Evolutionary conservation across 352 stramenopile species (phyloP).

Genomic region (Halophytophthora batemanensis): DNA sequence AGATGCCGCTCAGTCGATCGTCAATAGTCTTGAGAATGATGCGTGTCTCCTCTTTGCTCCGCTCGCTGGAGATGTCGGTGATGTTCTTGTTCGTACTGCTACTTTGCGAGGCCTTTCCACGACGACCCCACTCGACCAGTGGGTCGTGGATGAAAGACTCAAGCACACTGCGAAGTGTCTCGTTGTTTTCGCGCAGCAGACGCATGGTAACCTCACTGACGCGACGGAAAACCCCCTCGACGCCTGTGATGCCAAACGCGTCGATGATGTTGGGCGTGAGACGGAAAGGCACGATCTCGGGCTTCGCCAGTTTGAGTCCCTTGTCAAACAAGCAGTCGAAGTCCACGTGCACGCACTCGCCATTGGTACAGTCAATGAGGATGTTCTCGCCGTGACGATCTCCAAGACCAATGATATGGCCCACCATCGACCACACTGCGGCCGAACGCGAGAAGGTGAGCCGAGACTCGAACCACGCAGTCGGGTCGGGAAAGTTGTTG

Average conservation of each 20-base stretch:
- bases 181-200: constrained; percentile 94
- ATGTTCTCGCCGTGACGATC: constrained; percentile 99
- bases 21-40: constrained; percentile 90
- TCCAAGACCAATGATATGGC: constrained; percentile 92
- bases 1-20: constrained; percentile 89
- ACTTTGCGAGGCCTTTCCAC: constrained; percentile 64
- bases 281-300: constrained; percentile 99
- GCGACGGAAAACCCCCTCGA: constrained; percentile 93
- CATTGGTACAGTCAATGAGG: constrained; percentile 95
- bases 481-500: constrained; percentile 97
- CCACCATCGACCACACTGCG: constrained; percentile 97
- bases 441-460: constrained; percentile 79
- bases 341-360: constrained; percentile 99
- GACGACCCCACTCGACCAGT: constrained; percentile 88
- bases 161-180: constrained; percentile 97
- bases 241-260: constrained; percentile 97
- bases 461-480: constrained; percentile 97
- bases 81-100: constrained; percentile 26
- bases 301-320: constrained; percentile 92
- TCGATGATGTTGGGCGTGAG: constrained; percentile 99
- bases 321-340: constrained; percentile 99
- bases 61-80: constrained; percentile 57
- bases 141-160: constrained; percentile 99
- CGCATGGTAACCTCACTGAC: constrained; percentile 91
- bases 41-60: constrained; percentile 84